phyloP scores from a whole-genome alignment of 202 grass and related monocot species.

The Eragrostis tef region DNA sequence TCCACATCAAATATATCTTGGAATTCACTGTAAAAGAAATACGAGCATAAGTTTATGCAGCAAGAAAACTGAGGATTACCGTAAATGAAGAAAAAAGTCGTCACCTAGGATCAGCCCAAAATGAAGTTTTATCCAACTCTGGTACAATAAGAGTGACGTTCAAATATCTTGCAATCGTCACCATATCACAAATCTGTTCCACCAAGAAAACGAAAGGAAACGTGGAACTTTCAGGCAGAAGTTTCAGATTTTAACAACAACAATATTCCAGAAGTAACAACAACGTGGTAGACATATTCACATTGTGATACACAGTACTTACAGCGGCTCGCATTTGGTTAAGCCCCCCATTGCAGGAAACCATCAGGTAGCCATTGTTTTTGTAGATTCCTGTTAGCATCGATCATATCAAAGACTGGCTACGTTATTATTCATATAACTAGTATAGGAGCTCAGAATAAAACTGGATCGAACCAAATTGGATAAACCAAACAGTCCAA shows the following conservation, averaged over 20 bases:
- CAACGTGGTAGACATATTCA: conserved; percentile 6
- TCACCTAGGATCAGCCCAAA: conserved; percentile 94
- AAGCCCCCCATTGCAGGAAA: conserved; percentile 97
- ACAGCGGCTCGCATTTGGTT: conserved; percentile 99
- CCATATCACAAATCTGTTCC: conserved; percentile 96
- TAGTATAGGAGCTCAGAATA: background rate
- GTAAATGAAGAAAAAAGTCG: conserved; percentile 25
- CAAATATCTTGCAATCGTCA: conserved; percentile 87
- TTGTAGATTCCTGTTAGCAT: conserved; percentile 76
- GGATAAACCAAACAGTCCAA: background rate
- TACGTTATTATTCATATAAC: background rate
- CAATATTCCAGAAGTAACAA: background rate
- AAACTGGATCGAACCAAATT: background rate
- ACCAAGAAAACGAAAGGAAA: background rate
- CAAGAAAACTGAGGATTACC: background rate
- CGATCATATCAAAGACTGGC: background rate
- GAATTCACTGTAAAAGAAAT: conserved; percentile 69
- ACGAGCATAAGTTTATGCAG: conserved; percentile 25
- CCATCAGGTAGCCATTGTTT: conserved; percentile 96
- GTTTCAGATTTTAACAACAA: background rate
- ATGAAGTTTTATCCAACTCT: conserved; percentile 92
- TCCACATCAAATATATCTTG: conserved; percentile 97
- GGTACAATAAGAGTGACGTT: conserved; percentile 92
- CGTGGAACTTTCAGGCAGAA: conserved; percentile 23
- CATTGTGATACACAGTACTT: conserved; percentile 41